Evolutionary conservation across 345 rosid species (phyloP).

Genomic region (Ricinus communis): DNA sequence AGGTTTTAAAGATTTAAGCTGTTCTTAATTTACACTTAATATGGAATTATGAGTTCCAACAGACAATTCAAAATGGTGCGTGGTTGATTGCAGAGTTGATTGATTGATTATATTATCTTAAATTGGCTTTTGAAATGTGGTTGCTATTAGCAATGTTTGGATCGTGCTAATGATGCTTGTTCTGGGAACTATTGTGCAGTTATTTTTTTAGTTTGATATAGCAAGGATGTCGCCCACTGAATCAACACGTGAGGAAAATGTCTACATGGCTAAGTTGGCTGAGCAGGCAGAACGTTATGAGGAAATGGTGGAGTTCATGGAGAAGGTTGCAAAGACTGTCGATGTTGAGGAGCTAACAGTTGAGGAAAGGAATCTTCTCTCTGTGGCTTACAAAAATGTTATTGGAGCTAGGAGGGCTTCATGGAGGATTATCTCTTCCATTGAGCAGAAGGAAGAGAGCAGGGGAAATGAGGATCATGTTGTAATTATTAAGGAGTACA

Average conservation of each 20-base stretch:
- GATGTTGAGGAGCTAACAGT: conserved; percentile 86
- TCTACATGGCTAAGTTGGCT: conserved; percentile 93
- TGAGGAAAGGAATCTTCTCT: conserved; percentile 92
- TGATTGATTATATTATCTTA: neutral
- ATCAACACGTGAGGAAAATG: conserved; percentile 79
- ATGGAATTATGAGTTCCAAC: no score
- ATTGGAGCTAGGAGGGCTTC: conserved; percentile 99
- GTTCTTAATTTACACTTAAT: neutral
- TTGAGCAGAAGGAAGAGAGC: conserved; percentile 97
- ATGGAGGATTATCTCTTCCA: conserved; percentile 98
- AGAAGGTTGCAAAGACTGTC: conserved; percentile 82
- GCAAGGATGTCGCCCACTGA: conserved; percentile 65
- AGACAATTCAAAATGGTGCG: neutral
- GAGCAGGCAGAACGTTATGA: conserved; percentile 98
- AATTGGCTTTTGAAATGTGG: neutral
- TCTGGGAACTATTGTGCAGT: conserved; percentile 14
- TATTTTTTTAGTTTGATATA: conserved; percentile 19
- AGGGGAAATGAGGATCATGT: conserved; percentile 90
- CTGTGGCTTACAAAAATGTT: conserved; percentile 97
- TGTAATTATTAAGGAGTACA: conserved; percentile 70
- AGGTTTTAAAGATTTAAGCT: neutral
- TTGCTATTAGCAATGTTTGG: neutral
- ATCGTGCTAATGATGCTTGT: neutral
- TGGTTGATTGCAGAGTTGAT: neutral
- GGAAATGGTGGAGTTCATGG: conserved; percentile 99